Percentiles rank a stretch among this genome's conserved stretches.
phyloP scores from a whole-genome alignment of 129 eudicot genomes.

The Lonicera japonica region DNA sequence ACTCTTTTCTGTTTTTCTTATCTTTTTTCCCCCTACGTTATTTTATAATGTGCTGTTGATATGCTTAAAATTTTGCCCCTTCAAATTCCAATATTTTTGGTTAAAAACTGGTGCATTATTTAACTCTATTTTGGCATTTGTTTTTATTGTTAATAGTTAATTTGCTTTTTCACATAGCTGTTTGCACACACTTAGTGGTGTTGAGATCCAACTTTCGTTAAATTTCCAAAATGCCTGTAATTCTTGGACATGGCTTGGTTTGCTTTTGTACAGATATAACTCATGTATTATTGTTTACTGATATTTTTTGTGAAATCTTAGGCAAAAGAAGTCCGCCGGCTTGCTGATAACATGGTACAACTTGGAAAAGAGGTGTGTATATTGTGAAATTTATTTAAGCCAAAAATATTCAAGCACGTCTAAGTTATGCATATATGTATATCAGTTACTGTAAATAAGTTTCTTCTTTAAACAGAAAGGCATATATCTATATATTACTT shows the following conservation, averaged over 20 bases:
- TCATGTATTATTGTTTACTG: not conserved
- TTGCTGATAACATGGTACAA: constrained; percentile 96
- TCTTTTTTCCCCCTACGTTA: too few species aligned
- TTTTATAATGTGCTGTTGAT: not conserved
- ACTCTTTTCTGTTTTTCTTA: too few species aligned
- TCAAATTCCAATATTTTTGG: not conserved
- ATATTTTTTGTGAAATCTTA: constrained; percentile 10
- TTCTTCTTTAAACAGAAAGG: too few species aligned
- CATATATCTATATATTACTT: too few species aligned
- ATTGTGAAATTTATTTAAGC: too few species aligned
- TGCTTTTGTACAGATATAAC: not conserved
- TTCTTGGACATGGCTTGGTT: not conserved
- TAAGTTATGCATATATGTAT: too few species aligned
- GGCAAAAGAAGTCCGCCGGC: constrained; percentile 96
- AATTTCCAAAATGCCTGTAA: too few species aligned
- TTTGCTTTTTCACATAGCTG: too few species aligned
- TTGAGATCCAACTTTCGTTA: too few species aligned
- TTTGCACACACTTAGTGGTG: too few species aligned
- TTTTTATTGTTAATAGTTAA: too few species aligned
- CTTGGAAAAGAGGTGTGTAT: constrained; percentile 85
- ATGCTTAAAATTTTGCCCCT: not conserved
- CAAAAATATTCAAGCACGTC: too few species aligned
- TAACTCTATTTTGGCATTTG: not conserved
- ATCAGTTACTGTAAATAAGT: not conserved
- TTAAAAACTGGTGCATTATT: not conserved